Percentiles rank a stretch among this genome's conserved stretches.
These are phyloP conservation scores for Polytrichum formosum DNA, from an alignment of 225 moss, liverwort and hornwort genomes.

Conservation along the genomic window DNA sequence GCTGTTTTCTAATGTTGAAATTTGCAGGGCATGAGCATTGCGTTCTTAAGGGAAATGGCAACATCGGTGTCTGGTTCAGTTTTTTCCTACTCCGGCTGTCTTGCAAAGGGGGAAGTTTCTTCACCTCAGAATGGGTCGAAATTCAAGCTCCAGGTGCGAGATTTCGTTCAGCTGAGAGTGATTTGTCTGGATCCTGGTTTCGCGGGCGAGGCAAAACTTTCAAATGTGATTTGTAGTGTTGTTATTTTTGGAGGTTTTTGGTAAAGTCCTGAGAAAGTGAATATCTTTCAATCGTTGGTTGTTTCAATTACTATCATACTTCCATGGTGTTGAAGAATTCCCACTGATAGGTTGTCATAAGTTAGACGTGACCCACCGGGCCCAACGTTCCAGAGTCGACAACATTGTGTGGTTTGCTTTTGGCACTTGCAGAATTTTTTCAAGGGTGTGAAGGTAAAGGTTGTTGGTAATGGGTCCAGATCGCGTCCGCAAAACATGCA, in stretches of 20 bases:
- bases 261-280: not conserved
- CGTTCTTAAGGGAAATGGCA: slow-evolving; percentile 20
- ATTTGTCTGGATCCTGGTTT: too few species aligned
- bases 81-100: slow-evolving; percentile 15
- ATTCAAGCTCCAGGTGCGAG: slow-evolving; percentile 23
- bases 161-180: not conserved
- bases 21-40: too few species aligned
- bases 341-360: too few species aligned
- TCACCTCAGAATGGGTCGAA: slow-evolving; percentile 5
- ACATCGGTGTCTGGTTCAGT: slow-evolving; percentile 27
- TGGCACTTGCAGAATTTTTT: slow-evolving; percentile 34
- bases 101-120: slow-evolving; percentile 8
- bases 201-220: not conserved
- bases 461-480: slow-evolving; percentile 13
- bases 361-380: too few species aligned
- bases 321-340: too few species aligned
- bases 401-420: not conserved
- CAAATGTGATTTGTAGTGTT: not conserved
- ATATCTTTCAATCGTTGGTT: not conserved
- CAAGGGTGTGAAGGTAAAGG: slow-evolving; percentile 34
- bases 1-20: too few species aligned
- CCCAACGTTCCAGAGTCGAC: too few species aligned
- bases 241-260: not conserved
- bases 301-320: too few species aligned
- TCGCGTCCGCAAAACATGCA: slow-evolving; percentile 15